Percentiles rank a stretch among this genome's conserved stretches.
phyloP scores from a whole-genome alignment of 2,329 filamentous ascomycete genomes.

The Xylariaceae sp. region DNA sequence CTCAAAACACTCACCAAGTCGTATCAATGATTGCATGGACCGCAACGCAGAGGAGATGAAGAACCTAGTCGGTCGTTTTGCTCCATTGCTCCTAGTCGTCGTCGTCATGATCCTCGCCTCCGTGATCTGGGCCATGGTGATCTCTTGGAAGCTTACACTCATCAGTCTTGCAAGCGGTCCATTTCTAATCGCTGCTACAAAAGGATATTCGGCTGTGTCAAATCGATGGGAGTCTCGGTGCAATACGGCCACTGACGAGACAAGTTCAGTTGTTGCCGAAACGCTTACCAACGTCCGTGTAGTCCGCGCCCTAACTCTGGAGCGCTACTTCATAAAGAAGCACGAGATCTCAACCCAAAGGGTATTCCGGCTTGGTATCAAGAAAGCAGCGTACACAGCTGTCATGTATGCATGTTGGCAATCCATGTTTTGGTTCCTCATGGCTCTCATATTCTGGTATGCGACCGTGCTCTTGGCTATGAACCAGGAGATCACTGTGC shows the following conservation, averaged over 20 bases:
- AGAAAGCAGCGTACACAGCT: constrained; percentile 64
- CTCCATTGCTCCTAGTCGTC: constrained; percentile 65
- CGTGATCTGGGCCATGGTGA: constrained; percentile 66
- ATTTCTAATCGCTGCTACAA: constrained; percentile 62
- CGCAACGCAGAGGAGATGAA: constrained; percentile 84
- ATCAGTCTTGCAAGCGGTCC: constrained; percentile 68
- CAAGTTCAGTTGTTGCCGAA: constrained; percentile 65
- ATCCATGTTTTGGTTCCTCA: constrained; percentile 65
- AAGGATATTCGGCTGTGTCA: constrained; percentile 61
- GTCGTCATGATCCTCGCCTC: constrained; percentile 64
- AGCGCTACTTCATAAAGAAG: constrained; percentile 65
- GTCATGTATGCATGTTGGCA: constrained; percentile 76
- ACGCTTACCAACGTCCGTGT: constrained; percentile 76
- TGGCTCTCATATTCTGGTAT: constrained; percentile 81
- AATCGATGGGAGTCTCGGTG: constrained; percentile 68
- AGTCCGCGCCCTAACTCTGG: constrained; percentile 70
- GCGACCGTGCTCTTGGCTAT: constrained; percentile 60
- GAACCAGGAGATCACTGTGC: constrained; percentile 44
- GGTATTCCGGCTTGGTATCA: constrained; percentile 59
- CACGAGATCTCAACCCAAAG: constrained; percentile 49
- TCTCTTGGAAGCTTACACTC: constrained; percentile 77
- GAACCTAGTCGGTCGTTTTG: constrained; percentile 74
- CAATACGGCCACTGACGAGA: constrained; percentile 58
- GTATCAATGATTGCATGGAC: constrained; percentile 70
- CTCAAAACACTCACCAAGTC: constrained; percentile 58